A percentile compares a stretch with the other conserved stretches of the same genome.
Evolutionary conservation across 2,329 filamentous ascomycete species (phyloP).

Genomic region (Microascus cirrosus): DNA sequence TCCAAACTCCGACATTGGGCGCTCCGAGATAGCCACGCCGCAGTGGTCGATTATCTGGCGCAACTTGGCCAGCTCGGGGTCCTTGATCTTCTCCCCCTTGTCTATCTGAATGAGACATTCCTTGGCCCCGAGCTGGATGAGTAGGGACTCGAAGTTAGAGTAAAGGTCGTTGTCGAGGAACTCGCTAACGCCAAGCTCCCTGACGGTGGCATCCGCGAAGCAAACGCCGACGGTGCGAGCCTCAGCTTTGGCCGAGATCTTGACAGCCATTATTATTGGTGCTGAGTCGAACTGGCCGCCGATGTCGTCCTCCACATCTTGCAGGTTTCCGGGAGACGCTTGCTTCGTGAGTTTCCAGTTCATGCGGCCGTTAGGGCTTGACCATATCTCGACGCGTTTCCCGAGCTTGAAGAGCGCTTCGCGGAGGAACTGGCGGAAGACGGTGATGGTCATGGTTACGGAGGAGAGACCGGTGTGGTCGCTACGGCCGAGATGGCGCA

Average conservation of each 20-base stretch:
- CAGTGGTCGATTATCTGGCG: conserved; percentile 85
- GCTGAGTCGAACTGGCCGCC: conserved; percentile 78
- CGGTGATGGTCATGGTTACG: conserved; percentile 89
- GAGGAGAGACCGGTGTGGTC: conserved; percentile 80
- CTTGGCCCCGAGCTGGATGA: conserved; percentile 92
- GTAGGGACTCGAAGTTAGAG: conserved; percentile 91
- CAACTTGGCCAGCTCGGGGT: conserved; percentile 79
- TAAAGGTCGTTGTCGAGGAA: conserved; percentile 98
- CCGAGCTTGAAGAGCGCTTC: conserved; percentile 87
- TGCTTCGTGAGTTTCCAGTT: conserved; percentile 89
- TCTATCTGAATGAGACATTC: conserved; percentile 85
- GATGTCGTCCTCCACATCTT: conserved; percentile 93
- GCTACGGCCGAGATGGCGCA: conserved; percentile 77
- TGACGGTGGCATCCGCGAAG: conserved; percentile 92
- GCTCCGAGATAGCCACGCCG: conserved; percentile 78
- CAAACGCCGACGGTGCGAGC: conserved; percentile 84
- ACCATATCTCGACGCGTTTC: conserved; percentile 86
- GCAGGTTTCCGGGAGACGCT: conserved; percentile 89
- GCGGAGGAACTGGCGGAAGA: conserved; percentile 89
- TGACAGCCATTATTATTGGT: conserved; percentile 91
- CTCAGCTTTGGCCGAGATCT: conserved; percentile 83
- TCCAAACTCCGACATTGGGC: conserved; percentile 65
- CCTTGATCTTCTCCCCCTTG: conserved; percentile 68
- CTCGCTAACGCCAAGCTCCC: conserved; percentile 92
- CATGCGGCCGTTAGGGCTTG: conserved; percentile 63